Conservation (phyloP, 345 rosid species). For the Camelina hispida region DNA sequence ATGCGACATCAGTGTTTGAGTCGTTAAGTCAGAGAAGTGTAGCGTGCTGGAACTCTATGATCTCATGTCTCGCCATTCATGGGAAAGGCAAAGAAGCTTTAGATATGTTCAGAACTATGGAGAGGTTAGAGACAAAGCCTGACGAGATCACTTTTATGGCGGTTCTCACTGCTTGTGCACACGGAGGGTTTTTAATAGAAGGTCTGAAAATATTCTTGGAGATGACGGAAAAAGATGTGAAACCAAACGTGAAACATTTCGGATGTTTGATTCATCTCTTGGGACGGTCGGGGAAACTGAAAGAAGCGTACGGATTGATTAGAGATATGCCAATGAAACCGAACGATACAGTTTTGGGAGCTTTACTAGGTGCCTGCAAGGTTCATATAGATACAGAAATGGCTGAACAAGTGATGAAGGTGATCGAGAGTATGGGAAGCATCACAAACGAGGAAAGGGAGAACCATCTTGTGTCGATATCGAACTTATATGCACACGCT, state of each 20-base stretch:
- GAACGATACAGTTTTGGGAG: slow-evolving; percentile 70
- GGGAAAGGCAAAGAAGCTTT: slow-evolving; percentile 68
- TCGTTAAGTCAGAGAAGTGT: slow-evolving; percentile 49
- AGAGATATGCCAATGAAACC: slow-evolving; percentile 71
- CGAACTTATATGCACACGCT: slow-evolving; percentile 74
- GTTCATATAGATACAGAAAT: slow-evolving; percentile 56
- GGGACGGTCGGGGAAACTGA: slow-evolving; percentile 68
- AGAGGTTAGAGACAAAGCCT: slow-evolving; percentile 47
- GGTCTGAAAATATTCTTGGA: slow-evolving; percentile 67
- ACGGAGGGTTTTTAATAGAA: slow-evolving; percentile 66
- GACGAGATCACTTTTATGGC: slow-evolving; percentile 65
- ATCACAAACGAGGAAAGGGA: slow-evolving; percentile 43
- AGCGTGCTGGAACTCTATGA: slow-evolving; percentile 82
- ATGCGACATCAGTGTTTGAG: slow-evolving; percentile 62
- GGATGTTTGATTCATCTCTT: slow-evolving; percentile 80
- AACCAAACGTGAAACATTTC: slow-evolving; percentile 60
- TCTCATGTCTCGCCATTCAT: slow-evolving; percentile 65
- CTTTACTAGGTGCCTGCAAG: slow-evolving; percentile 75
- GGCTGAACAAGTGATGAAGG: slow-evolving; percentile 56
- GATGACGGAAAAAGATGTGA: slow-evolving; percentile 54
- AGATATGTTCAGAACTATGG: slow-evolving; percentile 62
- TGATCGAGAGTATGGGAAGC: slow-evolving; percentile 34
- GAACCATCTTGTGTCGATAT: slow-evolving; percentile 55
- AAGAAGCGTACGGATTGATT: slow-evolving; percentile 64
- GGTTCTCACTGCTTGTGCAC: slow-evolving; percentile 73